Conservation (phyloP, 805 yeast genomes). For the Maudiozyma pseudohumilis region DNA sequence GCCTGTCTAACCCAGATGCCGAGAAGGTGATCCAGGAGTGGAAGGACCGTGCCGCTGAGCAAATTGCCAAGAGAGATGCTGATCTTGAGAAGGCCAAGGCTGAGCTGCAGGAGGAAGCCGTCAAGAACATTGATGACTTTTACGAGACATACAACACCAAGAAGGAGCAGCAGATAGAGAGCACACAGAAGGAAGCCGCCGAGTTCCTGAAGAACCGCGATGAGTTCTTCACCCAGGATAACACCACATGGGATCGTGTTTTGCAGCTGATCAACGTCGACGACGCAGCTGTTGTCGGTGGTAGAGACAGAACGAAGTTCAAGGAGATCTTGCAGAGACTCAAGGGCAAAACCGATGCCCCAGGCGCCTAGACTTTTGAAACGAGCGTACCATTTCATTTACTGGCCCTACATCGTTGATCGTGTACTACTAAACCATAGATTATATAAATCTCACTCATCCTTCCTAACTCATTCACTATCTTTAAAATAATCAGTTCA, state of each 20-base stretch:
- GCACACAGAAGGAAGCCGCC: conserved; percentile 57
- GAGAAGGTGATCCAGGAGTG: conserved; percentile 44
- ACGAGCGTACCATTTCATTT: no score
- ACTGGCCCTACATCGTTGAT: no score
- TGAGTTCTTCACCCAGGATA: conserved; percentile 63
- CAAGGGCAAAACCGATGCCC: conserved; percentile 61
- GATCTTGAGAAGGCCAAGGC: conserved; percentile 52
- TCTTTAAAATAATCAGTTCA: not conserved
- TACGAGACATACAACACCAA: conserved; percentile 84
- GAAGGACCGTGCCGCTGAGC: conserved; percentile 72
- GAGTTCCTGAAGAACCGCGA: conserved; percentile 68
- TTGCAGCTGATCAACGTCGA: conserved; percentile 35
- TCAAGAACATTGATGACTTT: conserved; percentile 78
- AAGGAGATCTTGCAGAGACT: conserved; percentile 53
- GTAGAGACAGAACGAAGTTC: conserved; percentile 61
- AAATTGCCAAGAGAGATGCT: conserved; percentile 70
- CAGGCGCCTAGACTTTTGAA: conserved; percentile 47
- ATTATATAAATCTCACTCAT: no score
- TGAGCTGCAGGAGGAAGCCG: conserved; percentile 66
- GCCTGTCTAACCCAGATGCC: conserved; percentile 39
- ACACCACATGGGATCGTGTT: conserved; percentile 71
- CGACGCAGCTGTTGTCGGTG: conserved; percentile 36
- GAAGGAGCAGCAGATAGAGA: conserved; percentile 57
- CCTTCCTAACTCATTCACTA: no score
- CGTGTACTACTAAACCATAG: no score